Base-by-base conservation (phyloP, 176 grass and related monocot genomes). In the Tuctoria greenei region DNA sequence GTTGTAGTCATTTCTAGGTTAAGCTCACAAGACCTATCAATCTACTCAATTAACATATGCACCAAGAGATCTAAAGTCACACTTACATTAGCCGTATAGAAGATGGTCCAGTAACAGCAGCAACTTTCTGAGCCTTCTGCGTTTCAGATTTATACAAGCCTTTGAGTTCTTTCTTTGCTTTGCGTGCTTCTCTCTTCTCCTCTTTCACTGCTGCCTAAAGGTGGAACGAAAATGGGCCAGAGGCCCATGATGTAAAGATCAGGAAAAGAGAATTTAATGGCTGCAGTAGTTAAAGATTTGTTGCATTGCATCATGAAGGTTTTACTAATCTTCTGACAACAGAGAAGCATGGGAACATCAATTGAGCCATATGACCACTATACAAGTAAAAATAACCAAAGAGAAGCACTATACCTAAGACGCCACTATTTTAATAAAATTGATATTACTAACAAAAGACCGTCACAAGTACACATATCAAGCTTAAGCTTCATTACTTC, bases 81-180 rank as follows among this genome's bases (percentile, higher is more conserved):
- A 77, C 81, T 88, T 92, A 99, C 91, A 86, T 84, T 65, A 99
- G 74, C 77, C 88, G 79, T 64, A 92, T 79, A 25, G 95, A 86
- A 83, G 95, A 90, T 64, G 95, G 95, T 45, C 91, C 91, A 47
- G 89, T 85, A 82, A 99, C 47, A 82, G 95, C 91, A 78, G 85
- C 84, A 79, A 84, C 89, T 75, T 88, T 95, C 70, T 99, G 95
- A 86, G 95, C 95, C 77, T 69, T 94, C 21, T 92, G 86, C 20
- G 78, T 80, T 90, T 99, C 95, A 68, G 66, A 82, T 81, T 82
- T 99, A 75, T 99, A 99, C 43, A 99, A 46, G 50, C 74, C 91
- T 88, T 90, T 99, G 39, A 99, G 79, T 67, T 99, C 91, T 84
- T 95, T 99, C 95, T 99, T 99, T 20, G 69, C 42, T 78, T 75